A percentile compares a stretch with the other conserved stretches of the same genome.
phyloP scores from a whole-genome alignment of 306 rosid genomes.

The Malus asiatica region DNA sequence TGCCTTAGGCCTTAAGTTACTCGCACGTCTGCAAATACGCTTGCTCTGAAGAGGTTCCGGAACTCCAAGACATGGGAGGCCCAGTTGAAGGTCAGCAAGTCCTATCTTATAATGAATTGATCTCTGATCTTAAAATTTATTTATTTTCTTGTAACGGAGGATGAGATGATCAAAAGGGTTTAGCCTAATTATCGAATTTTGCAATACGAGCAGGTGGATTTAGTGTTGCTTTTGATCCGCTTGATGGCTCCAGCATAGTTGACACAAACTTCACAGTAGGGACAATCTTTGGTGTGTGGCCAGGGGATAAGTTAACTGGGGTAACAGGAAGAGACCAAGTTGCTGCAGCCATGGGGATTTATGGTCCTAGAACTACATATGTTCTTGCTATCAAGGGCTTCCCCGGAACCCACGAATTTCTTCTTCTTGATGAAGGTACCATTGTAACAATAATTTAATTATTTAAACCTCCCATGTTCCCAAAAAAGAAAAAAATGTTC shows the following conservation, averaged over 20 bases:
- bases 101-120: not conserved
- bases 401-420: conserved; percentile 96
- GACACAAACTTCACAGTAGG: conserved; percentile 99
- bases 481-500: not conserved
- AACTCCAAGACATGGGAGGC: conserved; percentile 98
- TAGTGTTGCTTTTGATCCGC: conserved; percentile 98
- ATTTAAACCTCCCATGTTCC: not conserved
- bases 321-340: conserved; percentile 91
- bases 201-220: conserved; percentile 68
- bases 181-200: not conserved
- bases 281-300: conserved; percentile 98
- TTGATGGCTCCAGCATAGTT: conserved; percentile 95
- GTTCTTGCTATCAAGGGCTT: conserved; percentile 78
- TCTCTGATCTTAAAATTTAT: not conserved
- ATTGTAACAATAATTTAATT: not conserved
- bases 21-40: conserved; percentile 95
- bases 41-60: conserved; percentile 96
- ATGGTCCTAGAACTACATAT: conserved; percentile 97
- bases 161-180: not conserved
- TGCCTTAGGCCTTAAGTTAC: conserved; percentile 65
- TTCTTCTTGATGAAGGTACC: conserved; percentile 94
- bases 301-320: conserved; percentile 92
- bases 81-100: conserved; percentile 67
- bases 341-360: conserved; percentile 97
- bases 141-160: not conserved